phyloP scores from a whole-genome alignment of 163 green algal genomes.

The Trebouxia gelatinosa region DNA sequence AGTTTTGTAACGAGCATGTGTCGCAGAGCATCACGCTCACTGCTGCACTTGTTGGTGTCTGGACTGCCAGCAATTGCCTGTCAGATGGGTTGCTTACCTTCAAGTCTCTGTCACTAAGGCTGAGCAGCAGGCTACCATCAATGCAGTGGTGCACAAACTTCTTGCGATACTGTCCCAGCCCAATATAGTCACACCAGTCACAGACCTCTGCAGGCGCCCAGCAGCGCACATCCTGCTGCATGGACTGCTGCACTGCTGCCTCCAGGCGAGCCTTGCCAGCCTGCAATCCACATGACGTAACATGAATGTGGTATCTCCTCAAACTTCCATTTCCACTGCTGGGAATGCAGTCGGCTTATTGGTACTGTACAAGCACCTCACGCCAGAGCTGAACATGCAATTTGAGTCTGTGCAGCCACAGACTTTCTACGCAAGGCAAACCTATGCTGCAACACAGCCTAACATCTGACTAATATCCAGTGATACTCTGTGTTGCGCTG shows the following conservation, averaged over 20 bases:
- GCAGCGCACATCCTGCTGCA: slow-evolving; percentile 7
- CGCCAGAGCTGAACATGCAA: background rate
- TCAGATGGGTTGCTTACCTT: slow-evolving; percentile 34
- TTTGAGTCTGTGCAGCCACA: background rate
- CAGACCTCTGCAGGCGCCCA: slow-evolving; percentile 34
- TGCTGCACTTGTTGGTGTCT: slow-evolving; percentile 47
- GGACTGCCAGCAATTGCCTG: too few relatives aligned
- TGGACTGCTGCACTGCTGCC: slow-evolving; percentile 13
- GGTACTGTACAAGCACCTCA: background rate
- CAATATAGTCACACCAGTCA: slow-evolving; percentile 52
- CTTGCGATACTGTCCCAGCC: slow-evolving; percentile 65
- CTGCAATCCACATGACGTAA: background rate
- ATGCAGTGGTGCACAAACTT: slow-evolving; percentile 64
- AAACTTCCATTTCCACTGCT: background rate
- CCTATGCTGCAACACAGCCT: too few relatives aligned
- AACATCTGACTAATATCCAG: too few relatives aligned
- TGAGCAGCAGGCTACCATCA: slow-evolving; percentile 56
- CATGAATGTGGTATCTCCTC: too few relatives aligned
- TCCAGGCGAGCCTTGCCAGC: background rate
- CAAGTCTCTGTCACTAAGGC: slow-evolving; percentile 46
- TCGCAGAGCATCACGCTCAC: background rate
- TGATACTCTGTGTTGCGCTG: too few relatives aligned
- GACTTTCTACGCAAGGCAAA: too few relatives aligned
- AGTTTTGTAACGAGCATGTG: too few relatives aligned
- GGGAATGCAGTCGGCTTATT: background rate